Conservation (phyloP, 805 yeast genomes). For the Saccharomycopsis javanensis region DNA sequence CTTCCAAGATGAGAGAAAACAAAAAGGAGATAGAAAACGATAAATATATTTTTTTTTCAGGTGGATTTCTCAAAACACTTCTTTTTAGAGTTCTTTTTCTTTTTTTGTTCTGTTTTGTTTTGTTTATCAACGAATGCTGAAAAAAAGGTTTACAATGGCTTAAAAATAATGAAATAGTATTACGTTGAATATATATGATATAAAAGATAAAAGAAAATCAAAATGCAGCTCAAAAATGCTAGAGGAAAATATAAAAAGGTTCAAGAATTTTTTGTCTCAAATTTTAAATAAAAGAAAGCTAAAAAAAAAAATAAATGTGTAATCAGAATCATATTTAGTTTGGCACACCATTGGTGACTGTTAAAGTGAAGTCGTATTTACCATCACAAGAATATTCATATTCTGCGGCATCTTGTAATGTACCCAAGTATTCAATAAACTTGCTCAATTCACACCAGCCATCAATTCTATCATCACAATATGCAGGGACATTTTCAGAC, state of each 20-base stretch:
- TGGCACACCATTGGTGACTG: conserved; percentile 17
- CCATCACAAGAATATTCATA: conserved; percentile 13
- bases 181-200: too few relatives aligned
- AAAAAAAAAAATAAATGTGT: neutral
- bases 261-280: neutral
- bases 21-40: neutral
- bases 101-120: too few relatives aligned
- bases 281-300: neutral
- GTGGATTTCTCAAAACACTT: too few relatives aligned
- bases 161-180: too few relatives aligned
- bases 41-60: too few relatives aligned
- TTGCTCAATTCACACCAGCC: conserved; percentile 20
- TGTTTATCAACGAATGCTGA: too few relatives aligned
- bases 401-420: conserved; percentile 12
- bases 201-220: too few relatives aligned
- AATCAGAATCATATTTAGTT: neutral
- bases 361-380: conserved; percentile 5
- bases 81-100: too few relatives aligned
- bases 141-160: too few relatives aligned
- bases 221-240: neutral
- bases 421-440: conserved; percentile 16
- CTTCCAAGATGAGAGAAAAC: neutral
- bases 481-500: conserved; percentile 16
- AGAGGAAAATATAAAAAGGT: neutral
- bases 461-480: conserved; percentile 19